Conservation (phyloP, 257 asterid species). For the Solanum paucissectum region DNA sequence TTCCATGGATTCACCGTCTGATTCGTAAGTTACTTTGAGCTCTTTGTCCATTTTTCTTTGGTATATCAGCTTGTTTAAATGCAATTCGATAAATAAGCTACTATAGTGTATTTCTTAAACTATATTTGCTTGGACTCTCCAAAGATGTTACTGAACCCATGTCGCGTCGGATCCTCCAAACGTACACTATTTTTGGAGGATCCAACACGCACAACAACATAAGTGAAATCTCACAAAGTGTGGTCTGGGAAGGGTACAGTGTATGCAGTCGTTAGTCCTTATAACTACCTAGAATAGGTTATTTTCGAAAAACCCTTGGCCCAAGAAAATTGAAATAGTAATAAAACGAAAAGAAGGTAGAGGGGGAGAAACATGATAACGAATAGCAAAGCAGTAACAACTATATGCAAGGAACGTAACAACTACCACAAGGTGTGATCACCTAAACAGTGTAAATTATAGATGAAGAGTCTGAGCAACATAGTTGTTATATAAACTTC, state of each 20-base stretch:
- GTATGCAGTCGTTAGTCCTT: neutral
- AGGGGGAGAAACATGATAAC: neutral
- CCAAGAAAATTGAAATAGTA: neutral
- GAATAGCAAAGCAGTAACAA: neutral
- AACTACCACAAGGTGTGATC: neutral
- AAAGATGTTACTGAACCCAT: neutral
- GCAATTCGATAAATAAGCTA: neutral
- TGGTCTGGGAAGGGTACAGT: neutral
- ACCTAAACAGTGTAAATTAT: neutral
- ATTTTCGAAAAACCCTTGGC: neutral
- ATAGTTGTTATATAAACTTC: neutral
- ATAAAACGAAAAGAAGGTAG: neutral
- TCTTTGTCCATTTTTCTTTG: neutral
- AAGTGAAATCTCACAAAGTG: neutral
- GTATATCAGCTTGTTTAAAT: neutral
- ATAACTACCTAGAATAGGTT: too few species aligned
- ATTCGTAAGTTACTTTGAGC: conserved; percentile 24
- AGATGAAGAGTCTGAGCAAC: neutral
- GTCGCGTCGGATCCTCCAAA: neutral
- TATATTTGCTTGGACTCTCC: neutral
- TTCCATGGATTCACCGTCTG: conserved; percentile 41
- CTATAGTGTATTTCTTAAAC: neutral
- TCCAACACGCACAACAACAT: neutral
- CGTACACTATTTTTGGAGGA: neutral
- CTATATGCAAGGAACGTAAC: neutral